These are phyloP conservation scores for Mycosarcoma maydis DNA, from an alignment of 1,284 basidiomycete species.

Conservation along the genomic window DNA sequence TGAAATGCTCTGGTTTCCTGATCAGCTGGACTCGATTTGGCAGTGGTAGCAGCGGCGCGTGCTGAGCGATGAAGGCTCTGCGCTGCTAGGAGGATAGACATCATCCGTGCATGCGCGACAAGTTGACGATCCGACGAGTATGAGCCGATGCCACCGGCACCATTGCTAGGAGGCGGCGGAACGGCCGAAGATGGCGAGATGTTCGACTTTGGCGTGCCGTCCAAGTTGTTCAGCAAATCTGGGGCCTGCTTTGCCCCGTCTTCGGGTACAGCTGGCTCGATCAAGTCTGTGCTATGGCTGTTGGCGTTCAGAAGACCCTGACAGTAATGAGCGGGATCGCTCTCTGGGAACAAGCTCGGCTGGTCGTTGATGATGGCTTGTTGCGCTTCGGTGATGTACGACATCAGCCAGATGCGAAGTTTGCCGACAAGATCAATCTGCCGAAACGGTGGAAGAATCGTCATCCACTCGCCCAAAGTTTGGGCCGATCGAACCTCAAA, in stretches of 20 bases:
- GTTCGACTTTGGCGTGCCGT: constrained; percentile 18
- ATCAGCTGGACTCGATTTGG: constrained; percentile 1
- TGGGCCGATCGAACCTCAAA: constrained; percentile 55
- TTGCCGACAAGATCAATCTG: constrained; percentile 57
- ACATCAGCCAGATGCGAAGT: constrained; percentile 59
- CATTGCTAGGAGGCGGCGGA: constrained; percentile 12
- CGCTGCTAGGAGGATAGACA: constrained; percentile 52
- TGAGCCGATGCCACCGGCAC: constrained; percentile 33
- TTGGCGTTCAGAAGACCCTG: constrained; percentile 48
- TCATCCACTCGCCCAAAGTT: constrained; percentile 56
- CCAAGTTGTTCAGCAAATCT: constrained; percentile 1
- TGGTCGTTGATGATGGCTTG: constrained; percentile 55
- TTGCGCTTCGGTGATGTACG: constrained; percentile 57
- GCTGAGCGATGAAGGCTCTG: constrained; percentile 44
- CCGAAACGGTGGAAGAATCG: constrained; percentile 56
- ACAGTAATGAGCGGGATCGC: constrained; percentile 48
- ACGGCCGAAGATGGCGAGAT: constrained; percentile 18
- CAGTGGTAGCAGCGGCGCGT: constrained; percentile 12
- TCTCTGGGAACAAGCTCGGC: constrained; percentile 43
- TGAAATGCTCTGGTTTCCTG: constrained; percentile 11
- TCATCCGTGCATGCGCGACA: constrained; percentile 53
- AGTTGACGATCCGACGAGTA: constrained; percentile 52
- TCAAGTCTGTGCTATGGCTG: constrained; percentile 29
- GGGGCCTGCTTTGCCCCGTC: constrained; percentile 3
- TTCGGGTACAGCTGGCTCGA: neutral